These are phyloP conservation scores for Ephemerocybe angulata DNA, from an alignment of 768 basidiomycete species.

Conservation along the genomic window DNA sequence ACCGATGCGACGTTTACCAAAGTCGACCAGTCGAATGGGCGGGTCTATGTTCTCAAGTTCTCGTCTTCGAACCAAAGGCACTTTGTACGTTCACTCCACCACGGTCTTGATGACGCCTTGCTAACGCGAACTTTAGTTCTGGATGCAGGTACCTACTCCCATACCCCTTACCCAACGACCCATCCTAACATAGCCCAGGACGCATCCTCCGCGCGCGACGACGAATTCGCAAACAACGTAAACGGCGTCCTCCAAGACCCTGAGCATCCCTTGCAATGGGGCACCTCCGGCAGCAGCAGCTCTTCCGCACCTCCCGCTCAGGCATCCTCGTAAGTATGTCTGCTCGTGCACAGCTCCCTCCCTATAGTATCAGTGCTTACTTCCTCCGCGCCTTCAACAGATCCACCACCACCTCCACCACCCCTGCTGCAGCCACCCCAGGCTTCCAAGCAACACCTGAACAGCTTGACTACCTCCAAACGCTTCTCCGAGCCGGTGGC, in stretches of 20 bases:
- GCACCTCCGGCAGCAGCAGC: conserved; percentile 32
- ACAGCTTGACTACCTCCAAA: conserved; percentile 59
- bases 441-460: conserved; percentile 53
- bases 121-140: conserved; percentile 51
- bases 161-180: neutral
- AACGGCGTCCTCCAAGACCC: conserved; percentile 70
- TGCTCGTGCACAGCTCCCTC: too few relatives aligned
- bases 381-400: conserved; percentile 13
- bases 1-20: conserved; percentile 79
- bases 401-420: conserved; percentile 12
- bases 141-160: conserved; percentile 68
- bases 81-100: conserved; percentile 51
- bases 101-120: neutral
- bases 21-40: conserved; percentile 62
- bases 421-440: conserved; percentile 10
- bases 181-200: conserved; percentile 42
- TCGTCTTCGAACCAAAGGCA: conserved; percentile 85
- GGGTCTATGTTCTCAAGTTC: conserved; percentile 88
- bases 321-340: conserved; percentile 7
- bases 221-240: conserved; percentile 69
- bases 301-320: conserved; percentile 17
- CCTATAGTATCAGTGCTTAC: neutral
- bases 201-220: conserved; percentile 60
- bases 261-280: conserved; percentile 59
- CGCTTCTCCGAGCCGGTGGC: conserved; percentile 44